Conservation (phyloP, 768 basidiomycete species). For the Lactarius sp. region DNA sequence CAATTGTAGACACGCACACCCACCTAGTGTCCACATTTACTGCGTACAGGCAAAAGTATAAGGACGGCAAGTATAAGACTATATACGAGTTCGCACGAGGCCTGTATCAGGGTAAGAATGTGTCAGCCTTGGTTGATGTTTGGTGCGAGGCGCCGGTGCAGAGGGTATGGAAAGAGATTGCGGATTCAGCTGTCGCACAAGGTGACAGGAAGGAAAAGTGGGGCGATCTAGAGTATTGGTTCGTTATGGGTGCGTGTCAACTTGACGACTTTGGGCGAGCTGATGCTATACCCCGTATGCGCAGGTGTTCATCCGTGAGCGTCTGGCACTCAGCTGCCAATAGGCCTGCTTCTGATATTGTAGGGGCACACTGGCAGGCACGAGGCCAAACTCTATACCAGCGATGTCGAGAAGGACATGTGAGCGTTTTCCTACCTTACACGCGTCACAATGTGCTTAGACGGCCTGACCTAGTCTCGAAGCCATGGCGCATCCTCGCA, state of each 20-base stretch:
- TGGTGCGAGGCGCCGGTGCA: constrained; percentile 82
- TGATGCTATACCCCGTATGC: background rate
- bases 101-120: constrained; percentile 51
- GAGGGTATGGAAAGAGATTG: constrained; percentile 60
- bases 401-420: constrained; percentile 66
- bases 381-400: constrained; percentile 63
- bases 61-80: constrained; percentile 45
- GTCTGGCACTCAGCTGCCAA: background rate
- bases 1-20: constrained; percentile 80
- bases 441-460: background rate
- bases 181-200: constrained; percentile 57
- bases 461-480: constrained; percentile 44
- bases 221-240: constrained; percentile 74
- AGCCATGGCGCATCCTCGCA: constrained; percentile 74
- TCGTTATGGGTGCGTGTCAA: constrained; percentile 59
- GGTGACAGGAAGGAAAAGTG: constrained; percentile 49
- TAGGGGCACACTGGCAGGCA: constrained; percentile 43
- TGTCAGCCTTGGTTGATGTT: constrained; percentile 74
- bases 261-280: background rate
- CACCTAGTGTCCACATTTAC: constrained; percentile 74
- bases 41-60: constrained; percentile 58
- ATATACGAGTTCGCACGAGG: constrained; percentile 66
- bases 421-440: constrained; percentile 32
- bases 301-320: constrained; percentile 72
- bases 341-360: background rate